phyloP scores from a whole-genome alignment of 441 rosid species.

The Corymbia calophylla region DNA sequence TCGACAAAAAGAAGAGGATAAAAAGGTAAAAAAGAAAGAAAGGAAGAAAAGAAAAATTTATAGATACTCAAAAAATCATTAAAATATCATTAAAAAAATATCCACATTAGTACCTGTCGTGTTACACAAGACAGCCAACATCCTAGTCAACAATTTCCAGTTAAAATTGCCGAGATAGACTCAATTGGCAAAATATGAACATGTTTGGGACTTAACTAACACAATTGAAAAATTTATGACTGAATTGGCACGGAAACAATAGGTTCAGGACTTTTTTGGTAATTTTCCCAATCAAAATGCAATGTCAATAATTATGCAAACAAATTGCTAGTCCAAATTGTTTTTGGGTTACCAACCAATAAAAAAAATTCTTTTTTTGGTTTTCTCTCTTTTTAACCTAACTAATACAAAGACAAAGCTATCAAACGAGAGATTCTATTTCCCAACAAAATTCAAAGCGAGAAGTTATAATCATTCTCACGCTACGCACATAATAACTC shows the following conservation, averaged over 20 bases:
- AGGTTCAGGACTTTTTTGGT: too few relatives aligned
- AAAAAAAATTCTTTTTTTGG: not conserved
- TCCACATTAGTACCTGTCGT: not conserved
- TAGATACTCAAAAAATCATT: too few relatives aligned
- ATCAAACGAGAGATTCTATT: not conserved
- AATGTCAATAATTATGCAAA: not conserved
- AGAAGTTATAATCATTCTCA: not conserved
- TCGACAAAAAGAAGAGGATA: not conserved
- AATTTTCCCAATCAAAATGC: not conserved
- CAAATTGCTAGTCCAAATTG: not conserved
- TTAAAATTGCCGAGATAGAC: rapidly evolving
- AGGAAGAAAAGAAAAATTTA: too few relatives aligned
- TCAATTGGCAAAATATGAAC: too few relatives aligned
- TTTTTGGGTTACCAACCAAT: not conserved
- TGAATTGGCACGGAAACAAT: too few relatives aligned
- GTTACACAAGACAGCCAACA: not conserved
- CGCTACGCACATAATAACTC: not conserved
- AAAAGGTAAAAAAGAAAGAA: too few relatives aligned
- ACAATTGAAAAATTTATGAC: too few relatives aligned
- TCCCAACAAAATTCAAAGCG: not conserved
- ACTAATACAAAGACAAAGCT: not conserved
- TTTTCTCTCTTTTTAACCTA: not conserved
- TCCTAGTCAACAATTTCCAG: rapidly evolving
- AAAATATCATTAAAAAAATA: too few relatives aligned
- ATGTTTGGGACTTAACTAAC: too few relatives aligned